A percentile compares a stretch with the other conserved stretches of the same genome.
Evolutionary conservation across 441 rosid species (phyloP).

Genomic region (Breynia disticha): DNA sequence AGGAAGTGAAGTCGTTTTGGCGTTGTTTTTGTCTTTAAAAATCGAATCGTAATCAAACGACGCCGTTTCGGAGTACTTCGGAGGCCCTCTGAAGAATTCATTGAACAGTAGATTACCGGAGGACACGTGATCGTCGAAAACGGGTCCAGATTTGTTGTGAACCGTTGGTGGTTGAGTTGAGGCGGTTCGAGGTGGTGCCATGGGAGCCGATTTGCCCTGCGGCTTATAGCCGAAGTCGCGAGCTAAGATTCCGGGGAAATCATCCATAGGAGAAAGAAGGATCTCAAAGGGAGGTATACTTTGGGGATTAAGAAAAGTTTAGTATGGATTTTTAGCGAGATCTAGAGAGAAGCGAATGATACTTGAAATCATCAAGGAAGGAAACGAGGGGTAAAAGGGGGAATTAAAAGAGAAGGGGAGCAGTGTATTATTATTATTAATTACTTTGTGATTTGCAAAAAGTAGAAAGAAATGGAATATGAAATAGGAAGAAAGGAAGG

Average conservation of each 20-base stretch:
- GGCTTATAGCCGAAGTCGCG: conserved; percentile 69
- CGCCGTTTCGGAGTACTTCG: conserved; percentile 39
- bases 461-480: too few relatives aligned
- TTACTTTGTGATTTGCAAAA: too few relatives aligned
- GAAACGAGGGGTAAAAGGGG: too few relatives aligned
- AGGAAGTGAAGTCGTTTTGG: conserved; percentile 44
- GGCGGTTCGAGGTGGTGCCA: conserved; percentile 47
- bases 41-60: conserved; percentile 50
- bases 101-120: conserved; percentile 31
- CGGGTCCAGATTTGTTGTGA: conserved; percentile 27
- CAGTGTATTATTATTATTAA: too few relatives aligned
- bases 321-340: too few relatives aligned
- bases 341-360: too few relatives aligned
- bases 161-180: conserved; percentile 23
- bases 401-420: too few relatives aligned
- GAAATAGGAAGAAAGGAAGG: too few relatives aligned
- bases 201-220: conserved; percentile 80
- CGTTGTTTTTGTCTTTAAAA: conserved; percentile 33
- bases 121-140: conserved; percentile 43
- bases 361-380: too few relatives aligned
- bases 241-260: conserved; percentile 53
- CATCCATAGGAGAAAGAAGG: conserved; percentile 41
- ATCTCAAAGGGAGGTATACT: neutral
- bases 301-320: too few relatives aligned
- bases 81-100: conserved; percentile 48